phyloP scores from a whole-genome alignment of 192 early-diverging fungal genomes.

The Backusella circina region DNA sequence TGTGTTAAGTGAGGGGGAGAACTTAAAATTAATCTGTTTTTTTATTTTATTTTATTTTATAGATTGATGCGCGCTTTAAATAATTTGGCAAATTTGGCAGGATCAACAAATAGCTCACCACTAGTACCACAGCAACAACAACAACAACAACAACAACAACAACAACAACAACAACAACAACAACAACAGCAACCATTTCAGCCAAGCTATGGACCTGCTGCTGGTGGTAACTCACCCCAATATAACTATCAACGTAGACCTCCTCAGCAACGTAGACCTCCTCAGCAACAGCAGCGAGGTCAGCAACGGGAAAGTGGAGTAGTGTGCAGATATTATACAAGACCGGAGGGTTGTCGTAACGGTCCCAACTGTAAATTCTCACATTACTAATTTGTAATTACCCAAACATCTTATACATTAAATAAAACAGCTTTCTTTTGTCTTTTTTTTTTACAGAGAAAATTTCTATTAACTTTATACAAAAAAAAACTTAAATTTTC shows the following conservation, averaged over 20 bases:
- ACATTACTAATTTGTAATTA: not conserved
- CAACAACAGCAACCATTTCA: not conserved
- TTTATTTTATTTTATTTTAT: not conserved
- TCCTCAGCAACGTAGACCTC: not conserved
- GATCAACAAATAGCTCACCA: not conserved
- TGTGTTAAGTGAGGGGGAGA: not conserved
- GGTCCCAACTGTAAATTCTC: not conserved
- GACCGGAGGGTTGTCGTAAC: not conserved
- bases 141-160: not conserved
- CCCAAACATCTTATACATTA: no score
- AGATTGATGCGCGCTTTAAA: slow-evolving; percentile 1
- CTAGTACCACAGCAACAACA: not conserved
- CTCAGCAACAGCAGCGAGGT: not conserved
- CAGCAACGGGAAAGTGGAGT: not conserved
- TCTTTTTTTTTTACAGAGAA: no score
- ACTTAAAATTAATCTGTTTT: not conserved
- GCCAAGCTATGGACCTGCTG: not conserved
- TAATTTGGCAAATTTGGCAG: not conserved
- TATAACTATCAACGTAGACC: not conserved
- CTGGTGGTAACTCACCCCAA: not conserved
- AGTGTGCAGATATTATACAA: not conserved
- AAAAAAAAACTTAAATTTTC: no score
- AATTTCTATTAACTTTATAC: no score
- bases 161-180: no score
- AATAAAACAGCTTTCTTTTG: no score